Evolutionary conservation across 1,139 yeast genomes (phyloP).

Genomic region (Saccharomycopsis crataegensis): DNA sequence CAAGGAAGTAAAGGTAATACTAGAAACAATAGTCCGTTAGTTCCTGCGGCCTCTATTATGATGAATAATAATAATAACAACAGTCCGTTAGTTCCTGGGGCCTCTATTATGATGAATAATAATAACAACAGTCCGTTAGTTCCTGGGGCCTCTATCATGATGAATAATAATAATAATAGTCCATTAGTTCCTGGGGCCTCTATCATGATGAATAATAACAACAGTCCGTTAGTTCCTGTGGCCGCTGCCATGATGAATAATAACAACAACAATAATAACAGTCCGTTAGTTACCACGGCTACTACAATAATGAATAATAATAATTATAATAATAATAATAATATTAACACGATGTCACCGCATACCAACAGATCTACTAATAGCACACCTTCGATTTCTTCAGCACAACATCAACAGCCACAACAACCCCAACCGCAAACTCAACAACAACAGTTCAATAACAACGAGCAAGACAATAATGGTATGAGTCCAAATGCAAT

Average conservation of each 20-base stretch:
- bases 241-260: too few relatives aligned
- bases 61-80: not conserved
- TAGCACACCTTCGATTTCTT: slow-evolving; percentile 13
- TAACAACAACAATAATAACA: not conserved
- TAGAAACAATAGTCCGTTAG: slow-evolving; percentile 7
- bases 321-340: not conserved
- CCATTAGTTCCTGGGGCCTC: not conserved
- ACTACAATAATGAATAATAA: too few relatives aligned
- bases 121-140: slow-evolving; percentile 8
- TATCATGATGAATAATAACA: not conserved
- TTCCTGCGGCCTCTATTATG: not conserved
- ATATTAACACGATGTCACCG: slow-evolving; percentile 1
- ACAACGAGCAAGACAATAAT: not conserved
- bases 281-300: slow-evolving; percentile 1
- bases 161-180: slow-evolving; percentile 7
- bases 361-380: slow-evolving; percentile 1
- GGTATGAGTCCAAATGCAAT: not conserved
- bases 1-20: slow-evolving; percentile 10
- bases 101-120: not conserved
- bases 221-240: slow-evolving; percentile 4
- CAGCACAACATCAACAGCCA: not conserved
- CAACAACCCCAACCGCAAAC: not conserved
- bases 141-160: too few relatives aligned
- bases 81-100: slow-evolving; percentile 3
- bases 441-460: not conserved